phyloP scores from a whole-genome alignment of 2,329 filamentous ascomycete species.

The Epichloe hybrida region DNA sequence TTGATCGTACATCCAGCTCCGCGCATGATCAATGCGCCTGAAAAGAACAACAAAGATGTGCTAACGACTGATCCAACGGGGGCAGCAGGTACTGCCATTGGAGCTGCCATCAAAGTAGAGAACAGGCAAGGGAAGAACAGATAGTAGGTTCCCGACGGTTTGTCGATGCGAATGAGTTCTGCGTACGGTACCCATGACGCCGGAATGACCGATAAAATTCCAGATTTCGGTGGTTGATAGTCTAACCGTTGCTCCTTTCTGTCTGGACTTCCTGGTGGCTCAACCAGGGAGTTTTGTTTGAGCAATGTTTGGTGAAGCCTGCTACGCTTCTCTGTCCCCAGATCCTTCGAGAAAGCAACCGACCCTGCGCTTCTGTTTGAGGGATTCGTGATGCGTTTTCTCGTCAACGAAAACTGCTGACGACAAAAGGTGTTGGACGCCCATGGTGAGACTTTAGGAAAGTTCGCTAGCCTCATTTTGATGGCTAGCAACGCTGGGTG shows the following conservation, averaged over 20 bases:
- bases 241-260: constrained; percentile 7
- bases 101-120: constrained; percentile 68
- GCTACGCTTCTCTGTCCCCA: not conserved
- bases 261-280: not conserved
- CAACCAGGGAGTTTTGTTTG: not conserved
- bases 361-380: not conserved
- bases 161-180: constrained; percentile 69
- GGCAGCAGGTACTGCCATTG: constrained; percentile 48
- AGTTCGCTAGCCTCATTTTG: constrained; percentile 1
- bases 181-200: constrained; percentile 63
- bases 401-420: not conserved
- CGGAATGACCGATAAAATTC: constrained; percentile 58
- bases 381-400: not conserved
- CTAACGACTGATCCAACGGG: constrained; percentile 47
- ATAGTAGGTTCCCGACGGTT: constrained; percentile 70
- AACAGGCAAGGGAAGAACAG: constrained; percentile 78
- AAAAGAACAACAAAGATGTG: constrained; percentile 57
- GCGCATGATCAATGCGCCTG: constrained; percentile 72
- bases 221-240: constrained; percentile 60
- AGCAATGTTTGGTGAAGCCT: not conserved
- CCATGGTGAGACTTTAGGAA: not conserved
- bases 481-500: too few species aligned
- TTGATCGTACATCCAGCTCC: constrained; percentile 83
- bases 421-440: not conserved
- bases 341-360: not conserved